Evolutionary conservation across 257 asterid genomes (phyloP), one percentile per base, ranked within the genome.

Genomic region (Fraxinus cuspidata): DNA sequence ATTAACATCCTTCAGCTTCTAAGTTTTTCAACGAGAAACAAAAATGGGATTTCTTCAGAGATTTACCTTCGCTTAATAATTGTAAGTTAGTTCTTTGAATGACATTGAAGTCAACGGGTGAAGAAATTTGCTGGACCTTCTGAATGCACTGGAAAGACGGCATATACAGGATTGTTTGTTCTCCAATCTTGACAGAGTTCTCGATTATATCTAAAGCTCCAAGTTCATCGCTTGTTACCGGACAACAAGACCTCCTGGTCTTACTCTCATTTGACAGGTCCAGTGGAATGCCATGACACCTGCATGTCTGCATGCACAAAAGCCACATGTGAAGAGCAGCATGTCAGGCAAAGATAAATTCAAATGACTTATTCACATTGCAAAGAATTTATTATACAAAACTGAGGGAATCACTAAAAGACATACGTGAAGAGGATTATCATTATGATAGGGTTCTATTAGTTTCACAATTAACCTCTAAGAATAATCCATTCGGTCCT

Each of bases 241-340:
- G 93, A 87, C 97, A 93, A 77, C 80, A 80, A 71, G 84, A 76
- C 13, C 58, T 72, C 76, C 60, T 77, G 38, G 74, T 72, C 81
- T 73, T 74, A 13, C 79, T 80, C 81, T 31, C 69, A 83, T 76
- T 79, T 79, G 85, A 75, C 77, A 82, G 78, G 77, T 88, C 88
- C 83, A 91, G 80, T 8, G 94, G 96, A 83, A 89, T 80, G 83
- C 98, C 96, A 73, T 95, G 98, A 78, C 98, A 95, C 84, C 93
- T 84, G 92, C 98, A 95, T 79, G 96, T 87, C 99, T 95, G 90
- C 71, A 79, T 74, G 74, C 66, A 74, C 71, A 86, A 74, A 84
- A 87, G 64, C 73, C 21, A 68, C 58, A 31, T 40, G 66, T 64
- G 68, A 60, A 65, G 78, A 71, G 18, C 72, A 72, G 67, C 63